These are phyloP conservation scores for Starmerella powellii DNA, from an alignment of 805 yeast species.

Conservation along the genomic window DNA sequence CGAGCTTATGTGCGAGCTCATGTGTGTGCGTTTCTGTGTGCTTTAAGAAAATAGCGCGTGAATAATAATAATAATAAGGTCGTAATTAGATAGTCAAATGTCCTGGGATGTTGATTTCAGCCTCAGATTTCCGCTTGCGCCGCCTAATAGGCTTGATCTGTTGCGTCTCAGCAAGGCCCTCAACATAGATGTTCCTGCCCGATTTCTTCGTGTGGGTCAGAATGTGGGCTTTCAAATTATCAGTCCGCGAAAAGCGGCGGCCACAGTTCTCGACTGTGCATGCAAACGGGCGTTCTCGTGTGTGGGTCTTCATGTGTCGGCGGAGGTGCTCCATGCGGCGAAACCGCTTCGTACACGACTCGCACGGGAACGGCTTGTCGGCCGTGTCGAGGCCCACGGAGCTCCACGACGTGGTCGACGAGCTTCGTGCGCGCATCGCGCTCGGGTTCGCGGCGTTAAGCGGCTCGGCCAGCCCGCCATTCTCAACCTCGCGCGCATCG, in stretches of 20 bases:
- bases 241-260: slow-evolving; percentile 57
- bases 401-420: slow-evolving; percentile 3
- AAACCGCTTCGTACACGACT: slow-evolving; percentile 30
- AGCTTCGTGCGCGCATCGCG: slow-evolving; percentile 8
- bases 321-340: slow-evolving; percentile 34
- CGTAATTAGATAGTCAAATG: slow-evolving; percentile 3
- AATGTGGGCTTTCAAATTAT: slow-evolving; percentile 67
- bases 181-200: slow-evolving; percentile 34
- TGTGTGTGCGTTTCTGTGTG: too few relatives aligned
- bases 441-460: neutral
- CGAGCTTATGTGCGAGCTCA: too few relatives aligned
- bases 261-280: slow-evolving; percentile 49
- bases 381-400: slow-evolving; percentile 3
- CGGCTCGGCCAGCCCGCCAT: neutral
- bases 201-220: slow-evolving; percentile 47
- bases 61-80: slow-evolving; percentile 3
- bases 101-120: neutral
- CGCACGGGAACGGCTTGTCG: slow-evolving; percentile 30
- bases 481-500: too few relatives aligned
- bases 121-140: slow-evolving; percentile 10
- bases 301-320: slow-evolving; percentile 60
- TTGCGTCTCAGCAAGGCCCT: slow-evolving; percentile 26
- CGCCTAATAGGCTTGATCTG: slow-evolving; percentile 16
- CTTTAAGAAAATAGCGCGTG: too few relatives aligned
- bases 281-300: slow-evolving; percentile 63